Evolutionary conservation across 805 yeast genomes (phyloP).

Genomic region (Kodamaea kakaduensis): DNA sequence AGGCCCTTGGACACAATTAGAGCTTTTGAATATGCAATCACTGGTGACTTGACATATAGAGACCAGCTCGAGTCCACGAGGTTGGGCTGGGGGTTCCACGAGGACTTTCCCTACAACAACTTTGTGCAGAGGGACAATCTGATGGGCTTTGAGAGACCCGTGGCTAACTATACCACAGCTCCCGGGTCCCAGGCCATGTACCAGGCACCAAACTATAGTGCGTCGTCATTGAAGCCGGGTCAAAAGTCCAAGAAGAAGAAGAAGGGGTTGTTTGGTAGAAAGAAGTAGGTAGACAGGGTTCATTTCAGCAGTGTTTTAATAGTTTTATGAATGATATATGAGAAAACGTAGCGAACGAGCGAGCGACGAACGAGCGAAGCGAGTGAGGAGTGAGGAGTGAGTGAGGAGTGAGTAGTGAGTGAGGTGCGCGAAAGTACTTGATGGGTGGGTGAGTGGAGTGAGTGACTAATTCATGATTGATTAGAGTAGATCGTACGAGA

Average conservation of each 20-base stretch:
- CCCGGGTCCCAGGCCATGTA: slow-evolving; percentile 37
- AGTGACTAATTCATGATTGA: too few relatives aligned
- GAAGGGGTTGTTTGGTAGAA: slow-evolving; percentile 75
- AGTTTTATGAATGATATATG: too few relatives aligned
- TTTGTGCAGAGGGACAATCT: slow-evolving; percentile 15
- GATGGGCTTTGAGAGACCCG: slow-evolving; percentile 29
- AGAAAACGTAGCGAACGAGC: too few relatives aligned
- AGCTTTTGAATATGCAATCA: slow-evolving; percentile 87
- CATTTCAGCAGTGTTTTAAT: too few relatives aligned
- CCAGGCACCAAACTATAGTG: slow-evolving; percentile 60
- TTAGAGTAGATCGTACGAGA: too few relatives aligned
- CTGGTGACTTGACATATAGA: slow-evolving; percentile 77
- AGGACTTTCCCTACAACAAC: slow-evolving; percentile 58
- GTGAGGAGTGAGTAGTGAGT: too few relatives aligned
- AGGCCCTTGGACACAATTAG: slow-evolving; percentile 96
- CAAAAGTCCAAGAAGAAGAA: slow-evolving; percentile 52
- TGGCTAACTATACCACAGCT: slow-evolving; percentile 33
- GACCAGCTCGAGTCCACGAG: slow-evolving; percentile 76
- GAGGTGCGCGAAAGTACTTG: too few relatives aligned
- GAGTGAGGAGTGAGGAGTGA: too few relatives aligned
- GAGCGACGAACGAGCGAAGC: too few relatives aligned
- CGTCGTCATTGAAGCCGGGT: slow-evolving; percentile 39
- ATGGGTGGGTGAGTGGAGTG: too few relatives aligned
- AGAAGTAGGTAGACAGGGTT: slow-evolving; percentile 28
- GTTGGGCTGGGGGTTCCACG: slow-evolving; percentile 87